Base-by-base conservation (phyloP, 1,284 basidiomycete species). In the Leccinum pachyderme region DNA sequence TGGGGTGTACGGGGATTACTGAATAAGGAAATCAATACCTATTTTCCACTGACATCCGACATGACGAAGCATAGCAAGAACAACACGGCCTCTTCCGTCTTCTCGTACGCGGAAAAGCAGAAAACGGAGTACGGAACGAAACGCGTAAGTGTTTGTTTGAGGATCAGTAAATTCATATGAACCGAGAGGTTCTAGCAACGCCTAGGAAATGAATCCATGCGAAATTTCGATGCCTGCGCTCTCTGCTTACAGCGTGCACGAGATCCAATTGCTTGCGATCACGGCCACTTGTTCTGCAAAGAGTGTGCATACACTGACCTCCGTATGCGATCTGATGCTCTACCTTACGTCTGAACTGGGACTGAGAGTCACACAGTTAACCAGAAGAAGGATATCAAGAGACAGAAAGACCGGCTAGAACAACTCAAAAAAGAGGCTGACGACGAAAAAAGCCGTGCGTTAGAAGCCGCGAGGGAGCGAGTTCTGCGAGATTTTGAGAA, bases 61-160 rank as follows among this genome's bases (percentile, higher is more conserved):
- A 92, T 92, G 89, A 90, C 89, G 51, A 91, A 91, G 73, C 90
- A 93, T 69, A 89, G 86, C 78, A 92, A 91, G 73, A 93, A 92
- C 71, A 93, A 93, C 67, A 93, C 91, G 4, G 87, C 88, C 7
- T 91, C 88, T 11, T 90, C 89, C 1, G 84, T 89, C 56, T 93
- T 93, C 72, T 91, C 89, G 22, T 91, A 93, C 64, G 89, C 89
- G 4, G 91, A 93, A 68, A 87, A 89, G 70, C 88, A 89, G 69
- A 91, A 84, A 68, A 79, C 90, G 8, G 83, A 89, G 60, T 91
- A 91, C 77, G 91, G 91, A 9, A 91, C 88, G 1, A 89, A 86
- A 73, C 78, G 80, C 52, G 86, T 87, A 66, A 56, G 80, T 73
- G 32, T 45, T 51, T 24, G 43, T 18, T 18, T 18, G 37, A 29